These are phyloP conservation scores for Pleurotus pulmonarius DNA, from an alignment of 768 basidiomycete species.

Conservation along the genomic window DNA sequence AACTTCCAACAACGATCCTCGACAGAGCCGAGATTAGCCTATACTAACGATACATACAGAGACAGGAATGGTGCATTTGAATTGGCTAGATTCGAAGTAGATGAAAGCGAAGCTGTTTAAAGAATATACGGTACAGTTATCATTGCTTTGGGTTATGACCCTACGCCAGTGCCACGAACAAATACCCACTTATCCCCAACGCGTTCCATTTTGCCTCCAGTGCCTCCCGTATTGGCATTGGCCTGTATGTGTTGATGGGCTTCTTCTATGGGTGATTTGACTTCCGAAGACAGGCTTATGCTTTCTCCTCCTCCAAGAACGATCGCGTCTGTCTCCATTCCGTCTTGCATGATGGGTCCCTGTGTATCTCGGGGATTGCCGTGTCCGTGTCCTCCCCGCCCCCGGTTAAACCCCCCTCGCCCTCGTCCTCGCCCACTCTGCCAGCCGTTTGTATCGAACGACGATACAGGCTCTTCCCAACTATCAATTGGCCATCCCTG, in stretches of 20 bases:
- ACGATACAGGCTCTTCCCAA: conserved; percentile 3
- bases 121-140: conserved; percentile 18
- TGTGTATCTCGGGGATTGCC: conserved; percentile 47
- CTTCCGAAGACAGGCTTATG: conserved; percentile 11
- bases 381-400: conserved; percentile 23
- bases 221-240: conserved; percentile 16
- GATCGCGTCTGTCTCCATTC: conserved; percentile 50
- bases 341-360: conserved; percentile 25
- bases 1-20: conserved; percentile 27
- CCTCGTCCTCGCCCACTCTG: conserved; percentile 34
- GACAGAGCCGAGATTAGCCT: conserved; percentile 40
- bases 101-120: conserved; percentile 36
- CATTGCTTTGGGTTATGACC: conserved; percentile 9
- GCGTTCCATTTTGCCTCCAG: conserved; percentile 61
- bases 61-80: conserved; percentile 38
- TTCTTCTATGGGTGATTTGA: conserved; percentile 8
- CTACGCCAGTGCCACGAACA: conserved; percentile 38
- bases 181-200: conserved; percentile 74
- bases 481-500: conserved; percentile 13
- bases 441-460: conserved; percentile 16
- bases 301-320: conserved; percentile 57
- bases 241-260: conserved; percentile 8
- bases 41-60: conserved; percentile 22
- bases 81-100: conserved; percentile 39
- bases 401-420: conserved; percentile 31